Evolutionary conservation across 2,329 filamentous ascomycete species (phyloP).

Genomic region (Keithomyces neogunnii): DNA sequence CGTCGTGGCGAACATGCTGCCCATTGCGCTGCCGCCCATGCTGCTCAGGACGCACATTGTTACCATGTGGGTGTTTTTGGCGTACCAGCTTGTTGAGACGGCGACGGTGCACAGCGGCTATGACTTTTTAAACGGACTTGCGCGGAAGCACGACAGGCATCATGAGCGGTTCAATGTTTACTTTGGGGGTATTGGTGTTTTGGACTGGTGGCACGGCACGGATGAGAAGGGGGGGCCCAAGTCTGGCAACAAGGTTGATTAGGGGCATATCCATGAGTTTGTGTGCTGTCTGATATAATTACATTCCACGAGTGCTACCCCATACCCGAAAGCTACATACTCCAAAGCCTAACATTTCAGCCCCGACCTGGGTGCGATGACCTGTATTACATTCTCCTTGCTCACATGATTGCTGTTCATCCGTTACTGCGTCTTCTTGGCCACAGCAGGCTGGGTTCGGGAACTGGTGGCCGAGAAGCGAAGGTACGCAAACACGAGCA

Average conservation of each 20-base stretch:
- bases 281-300: neutral
- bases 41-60: constrained; percentile 38
- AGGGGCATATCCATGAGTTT: neutral
- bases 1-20: constrained; percentile 42
- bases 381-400: too few relatives aligned
- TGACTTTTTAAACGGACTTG: constrained; percentile 40
- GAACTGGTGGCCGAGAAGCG: constrained; percentile 23
- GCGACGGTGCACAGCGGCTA: constrained; percentile 49
- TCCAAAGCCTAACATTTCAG: too few relatives aligned
- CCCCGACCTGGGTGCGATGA: too few relatives aligned
- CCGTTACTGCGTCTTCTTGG: neutral
- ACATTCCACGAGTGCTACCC: too few relatives aligned
- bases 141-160: constrained; percentile 46
- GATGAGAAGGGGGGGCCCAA: constrained; percentile 14
- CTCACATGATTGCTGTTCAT: too few relatives aligned
- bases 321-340: too few relatives aligned
- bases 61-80: constrained; percentile 43
- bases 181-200: constrained; percentile 41
- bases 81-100: constrained; percentile 40
- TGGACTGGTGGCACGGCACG: constrained; percentile 50
- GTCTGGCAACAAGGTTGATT: neutral
- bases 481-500: constrained; percentile 25
- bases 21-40: constrained; percentile 39
- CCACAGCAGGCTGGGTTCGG: neutral
- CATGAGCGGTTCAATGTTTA: constrained; percentile 48